These are phyloP conservation scores for Colletotrichum scovillei DNA, from an alignment of 2,329 filamentous ascomycete genomes.

Conservation along the genomic window DNA sequence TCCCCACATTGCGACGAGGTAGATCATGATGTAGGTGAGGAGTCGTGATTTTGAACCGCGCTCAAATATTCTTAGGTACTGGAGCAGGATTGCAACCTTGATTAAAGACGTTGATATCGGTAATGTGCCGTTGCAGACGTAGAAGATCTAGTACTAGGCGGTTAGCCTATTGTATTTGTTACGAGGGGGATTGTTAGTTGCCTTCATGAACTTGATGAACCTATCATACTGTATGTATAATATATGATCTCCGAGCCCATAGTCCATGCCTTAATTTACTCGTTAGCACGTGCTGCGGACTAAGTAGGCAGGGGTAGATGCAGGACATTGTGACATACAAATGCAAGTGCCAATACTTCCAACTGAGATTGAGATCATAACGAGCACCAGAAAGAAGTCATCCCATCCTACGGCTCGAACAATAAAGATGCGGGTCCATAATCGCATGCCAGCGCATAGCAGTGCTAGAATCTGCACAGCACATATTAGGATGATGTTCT, in stretches of 20 bases:
- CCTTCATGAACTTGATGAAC: conserved; percentile 22
- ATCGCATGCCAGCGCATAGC: conserved; percentile 22
- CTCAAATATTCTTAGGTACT: conserved; percentile 37
- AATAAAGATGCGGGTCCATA: conserved; percentile 32
- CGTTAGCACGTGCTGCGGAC: background rate
- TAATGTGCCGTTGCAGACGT: conserved; percentile 35
- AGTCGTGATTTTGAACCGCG: conserved; percentile 20
- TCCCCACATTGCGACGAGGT: conserved; percentile 45
- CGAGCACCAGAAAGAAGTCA: conserved; percentile 35
- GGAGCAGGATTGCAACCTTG: conserved; percentile 38
- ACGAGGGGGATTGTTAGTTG: background rate
- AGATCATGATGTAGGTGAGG: conserved; percentile 38
- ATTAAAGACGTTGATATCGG: conserved; percentile 37
- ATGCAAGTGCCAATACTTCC: conserved; percentile 13
- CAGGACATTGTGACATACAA: background rate
- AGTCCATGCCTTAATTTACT: background rate
- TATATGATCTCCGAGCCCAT: conserved; percentile 22
- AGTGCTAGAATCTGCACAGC: conserved; percentile 15
- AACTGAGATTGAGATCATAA: conserved; percentile 25
- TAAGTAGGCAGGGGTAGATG: background rate
- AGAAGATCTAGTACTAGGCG: conserved; percentile 27
- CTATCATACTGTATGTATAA: background rate
- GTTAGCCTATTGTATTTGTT: background rate
- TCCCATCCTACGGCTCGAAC: conserved; percentile 34
- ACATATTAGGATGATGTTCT: background rate